Evolutionary conservation across 148 eudicot genomes (phyloP), one percentile per base, ranked within the genome.

Genomic region (Gaultheria prostrata): DNA sequence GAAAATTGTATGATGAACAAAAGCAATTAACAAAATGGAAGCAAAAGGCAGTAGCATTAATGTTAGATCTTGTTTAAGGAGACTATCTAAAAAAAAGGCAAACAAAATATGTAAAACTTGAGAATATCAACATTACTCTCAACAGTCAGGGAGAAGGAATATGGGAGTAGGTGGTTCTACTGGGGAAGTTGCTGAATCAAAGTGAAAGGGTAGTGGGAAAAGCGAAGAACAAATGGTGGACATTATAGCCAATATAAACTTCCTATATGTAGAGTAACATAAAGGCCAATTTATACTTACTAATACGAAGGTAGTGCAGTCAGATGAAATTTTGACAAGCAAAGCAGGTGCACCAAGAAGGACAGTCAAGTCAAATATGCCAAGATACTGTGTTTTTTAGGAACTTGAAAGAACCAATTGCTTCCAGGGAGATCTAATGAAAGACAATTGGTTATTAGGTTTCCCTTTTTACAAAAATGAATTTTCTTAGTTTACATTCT

Each of bases 1-100:
- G 91, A 80, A 35, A 65, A 39, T 33, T 79, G 33, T 76, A 82
- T 35, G 21, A 56, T 49, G 20, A 59, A 46, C 18, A 85, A 76
- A 10, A 63, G 30, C 51, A 77, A 28, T 53, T 43, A 79, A 76
- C 54, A 46, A 48, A 46, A 48, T 76, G 15, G 57, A n/a, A 76
- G 33, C 30, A 74, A 43, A 35, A 2, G 26, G 28, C 26, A 73
- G 13, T 74, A 74, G 77, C 26, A 43, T 74, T 76, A 49, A 49
- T 1, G 56, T 35, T 24, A 48, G 79, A 50, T 76, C 33, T 13
- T 49, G 18, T 46, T 48, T 48, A 76, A 56, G 24, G 13, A 20
- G 26, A 73, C 4, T 1, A 8, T 12, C 43, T 6, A 39, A 73
- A 8, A 43, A 39, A 39, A 35, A 12, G 10, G 78, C 1, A 48